Evolutionary conservation across 208 protist species (phyloP), one percentile per base, ranked within the genome.

Genomic region (Trypanosoma congolense): DNA sequence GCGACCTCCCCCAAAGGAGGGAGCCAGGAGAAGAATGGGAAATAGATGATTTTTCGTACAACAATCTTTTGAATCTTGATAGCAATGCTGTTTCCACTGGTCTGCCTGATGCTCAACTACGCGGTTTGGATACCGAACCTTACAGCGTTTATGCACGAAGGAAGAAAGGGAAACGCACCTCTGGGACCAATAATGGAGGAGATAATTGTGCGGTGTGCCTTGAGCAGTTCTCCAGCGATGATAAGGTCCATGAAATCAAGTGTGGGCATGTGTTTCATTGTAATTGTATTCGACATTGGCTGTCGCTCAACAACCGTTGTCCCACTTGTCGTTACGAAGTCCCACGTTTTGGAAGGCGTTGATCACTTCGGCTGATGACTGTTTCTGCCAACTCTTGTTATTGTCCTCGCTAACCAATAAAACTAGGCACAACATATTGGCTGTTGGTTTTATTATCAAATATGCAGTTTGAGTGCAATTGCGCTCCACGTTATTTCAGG

Each of bases 261-360:
- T 81, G 70, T 45, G 47, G 55, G 16, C 77, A 81, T 51, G 25
- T 49, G 30, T 76, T 66, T 61, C 77, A 81, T 35, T 40, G 62
- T 16, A 30, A 56, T 16, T 85, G 77, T 55, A 68, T 75, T 36
- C 46, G 77, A 42, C 66, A 56, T 14, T 82, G 73, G 62, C 54
- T 89, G 24, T 43, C 31, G 21, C 53, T 26, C 10, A 73, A 54
- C n/a, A 77, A 83, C 43, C 56, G 50, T 26, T 83, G 63, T 43
- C 73, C 57, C 30, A 79, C 50, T 25, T 86, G 60, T 68, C 43
- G 76, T 56, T 60, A 52, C 55, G 46, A 70, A 45, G 38, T 64
- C 10, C 41, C 65, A 56, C 42, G 31, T 16, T 33, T 30, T 22
- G 29, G 29, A 33, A 2, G 41, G 47, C 12, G 0, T 30, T 10